Conservation (phyloP, 768 basidiomycete species). For the Lactarius sanguifluus region DNA sequence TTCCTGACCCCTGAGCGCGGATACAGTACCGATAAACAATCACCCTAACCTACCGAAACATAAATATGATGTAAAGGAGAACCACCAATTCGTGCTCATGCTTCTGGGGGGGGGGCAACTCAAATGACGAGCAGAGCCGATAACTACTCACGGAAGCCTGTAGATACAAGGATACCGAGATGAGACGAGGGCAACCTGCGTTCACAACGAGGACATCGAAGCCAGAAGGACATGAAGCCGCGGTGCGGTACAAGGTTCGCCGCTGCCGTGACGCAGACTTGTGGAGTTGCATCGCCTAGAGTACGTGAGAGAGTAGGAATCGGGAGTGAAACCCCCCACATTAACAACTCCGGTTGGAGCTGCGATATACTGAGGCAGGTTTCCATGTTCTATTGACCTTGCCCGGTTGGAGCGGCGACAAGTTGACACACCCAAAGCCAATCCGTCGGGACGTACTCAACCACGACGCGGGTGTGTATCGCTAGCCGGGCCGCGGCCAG, state of each 20-base stretch:
- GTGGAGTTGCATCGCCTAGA: neutral
- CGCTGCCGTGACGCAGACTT: neutral
- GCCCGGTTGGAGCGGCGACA: no score
- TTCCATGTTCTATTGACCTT: neutral
- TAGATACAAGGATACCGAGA: neutral
- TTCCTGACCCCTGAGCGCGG: conserved; percentile 7
- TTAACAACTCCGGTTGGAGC: neutral
- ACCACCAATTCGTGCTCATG: neutral
- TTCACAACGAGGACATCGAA: neutral
- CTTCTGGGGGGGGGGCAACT: neutral
- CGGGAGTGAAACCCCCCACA: neutral
- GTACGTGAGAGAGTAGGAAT: neutral
- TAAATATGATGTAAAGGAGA: conserved; percentile 21
- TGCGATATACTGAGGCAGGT: neutral
- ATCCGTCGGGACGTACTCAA: neutral
- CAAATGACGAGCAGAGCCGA: neutral
- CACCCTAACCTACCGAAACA: neutral
- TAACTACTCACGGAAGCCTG: neutral
- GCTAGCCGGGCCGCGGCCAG: neutral
- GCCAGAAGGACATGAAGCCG: neutral
- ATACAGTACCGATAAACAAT: conserved; percentile 6
- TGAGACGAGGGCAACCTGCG: neutral
- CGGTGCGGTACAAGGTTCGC: neutral
- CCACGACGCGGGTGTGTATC: neutral
- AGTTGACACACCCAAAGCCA: neutral